Percentiles rank a stretch among this genome's conserved stretches.
phyloP scores from a whole-genome alignment of 2,329 filamentous ascomycete genomes.

The Aspergillus sclerotialis region DNA sequence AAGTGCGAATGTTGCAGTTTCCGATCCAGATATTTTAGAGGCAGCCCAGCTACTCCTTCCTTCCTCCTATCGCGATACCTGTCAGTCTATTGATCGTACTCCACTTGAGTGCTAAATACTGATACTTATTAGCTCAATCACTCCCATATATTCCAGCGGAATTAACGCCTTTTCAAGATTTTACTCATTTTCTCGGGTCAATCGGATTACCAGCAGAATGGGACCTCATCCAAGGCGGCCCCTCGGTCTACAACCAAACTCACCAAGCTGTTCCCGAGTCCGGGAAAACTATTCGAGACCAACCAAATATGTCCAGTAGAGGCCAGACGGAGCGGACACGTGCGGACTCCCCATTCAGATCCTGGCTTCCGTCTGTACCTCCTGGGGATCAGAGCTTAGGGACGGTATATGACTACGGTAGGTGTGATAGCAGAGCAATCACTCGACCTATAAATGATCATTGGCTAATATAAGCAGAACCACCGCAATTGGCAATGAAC shows the following conservation, averaged over 20 bases:
- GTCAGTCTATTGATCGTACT: slow-evolving; percentile 6
- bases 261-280: slow-evolving; percentile 17
- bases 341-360: slow-evolving; percentile 26
- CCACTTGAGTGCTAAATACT: too few relatives aligned
- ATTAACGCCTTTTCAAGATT: slow-evolving; percentile 29
- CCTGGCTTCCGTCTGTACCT: slow-evolving; percentile 26
- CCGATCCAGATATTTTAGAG: slow-evolving; percentile 33
- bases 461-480: slow-evolving; percentile 14
- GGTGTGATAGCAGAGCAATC: too few relatives aligned
- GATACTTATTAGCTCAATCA: slow-evolving; percentile 14
- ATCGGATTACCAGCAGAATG: slow-evolving; percentile 29
- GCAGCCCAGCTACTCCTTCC: slow-evolving; percentile 28
- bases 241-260: slow-evolving; percentile 15
- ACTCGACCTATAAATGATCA: too few relatives aligned
- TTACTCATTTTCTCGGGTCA: slow-evolving; percentile 29
- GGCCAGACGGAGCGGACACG: slow-evolving; percentile 16
- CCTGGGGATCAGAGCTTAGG: slow-evolving; percentile 25
- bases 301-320: slow-evolving; percentile 12
- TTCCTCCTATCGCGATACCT: slow-evolving; percentile 18
- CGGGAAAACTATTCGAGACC: slow-evolving; percentile 11
- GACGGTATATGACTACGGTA: slow-evolving; percentile 25
- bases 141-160: slow-evolving; percentile 25
- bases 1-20: slow-evolving; percentile 14
- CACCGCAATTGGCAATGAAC: slow-evolving; percentile 17
- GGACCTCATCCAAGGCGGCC: slow-evolving; percentile 20